phyloP scores from a whole-genome alignment of 192 early-diverging fungal species.

The Coemansia sp. region DNA sequence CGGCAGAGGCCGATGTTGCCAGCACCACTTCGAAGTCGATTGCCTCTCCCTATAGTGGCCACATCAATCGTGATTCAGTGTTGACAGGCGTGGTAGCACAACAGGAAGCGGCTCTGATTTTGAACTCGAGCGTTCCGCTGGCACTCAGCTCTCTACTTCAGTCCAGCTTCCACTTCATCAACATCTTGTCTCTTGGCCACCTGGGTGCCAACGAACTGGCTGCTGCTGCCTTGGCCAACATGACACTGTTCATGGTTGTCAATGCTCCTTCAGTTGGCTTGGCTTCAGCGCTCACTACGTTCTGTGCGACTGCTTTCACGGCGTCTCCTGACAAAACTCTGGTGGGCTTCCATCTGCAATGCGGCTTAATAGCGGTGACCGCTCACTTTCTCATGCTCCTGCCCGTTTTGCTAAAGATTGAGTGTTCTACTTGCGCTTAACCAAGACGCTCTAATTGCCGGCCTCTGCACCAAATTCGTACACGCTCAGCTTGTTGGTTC shows the following conservation, averaged over 20 bases:
- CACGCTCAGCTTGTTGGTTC: constrained; percentile 67
- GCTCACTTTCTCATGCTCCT: constrained; percentile 70
- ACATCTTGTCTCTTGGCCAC: constrained; percentile 63
- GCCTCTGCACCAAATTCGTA: constrained; percentile 67
- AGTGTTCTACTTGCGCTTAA: constrained; percentile 64
- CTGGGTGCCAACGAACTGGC: constrained; percentile 65
- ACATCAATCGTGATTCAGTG: constrained; percentile 10
- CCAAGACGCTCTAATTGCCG: constrained; percentile 72
- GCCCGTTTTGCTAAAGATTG: constrained; percentile 68
- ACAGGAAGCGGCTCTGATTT: constrained; percentile 13
- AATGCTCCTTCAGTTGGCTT: constrained; percentile 68
- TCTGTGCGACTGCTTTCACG: constrained; percentile 71
- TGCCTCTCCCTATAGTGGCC: too few relatives aligned
- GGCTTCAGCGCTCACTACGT: constrained; percentile 71
- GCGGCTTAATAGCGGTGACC: constrained; percentile 74
- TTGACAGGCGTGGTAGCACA: background rate
- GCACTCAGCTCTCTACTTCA: constrained; percentile 59
- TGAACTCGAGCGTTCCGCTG: constrained; percentile 5
- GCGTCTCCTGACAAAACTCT: constrained; percentile 61
- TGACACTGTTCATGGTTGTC: constrained; percentile 67
- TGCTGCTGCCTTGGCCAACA: constrained; percentile 66
- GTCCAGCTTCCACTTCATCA: constrained; percentile 62
- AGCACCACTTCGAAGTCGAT: too few relatives aligned
- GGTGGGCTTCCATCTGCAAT: constrained; percentile 72
- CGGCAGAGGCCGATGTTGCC: too few relatives aligned